phyloP scores from a whole-genome alignment of 495 filamentous ascomycete genomes.

The Baudoinia panamericana region DNA sequence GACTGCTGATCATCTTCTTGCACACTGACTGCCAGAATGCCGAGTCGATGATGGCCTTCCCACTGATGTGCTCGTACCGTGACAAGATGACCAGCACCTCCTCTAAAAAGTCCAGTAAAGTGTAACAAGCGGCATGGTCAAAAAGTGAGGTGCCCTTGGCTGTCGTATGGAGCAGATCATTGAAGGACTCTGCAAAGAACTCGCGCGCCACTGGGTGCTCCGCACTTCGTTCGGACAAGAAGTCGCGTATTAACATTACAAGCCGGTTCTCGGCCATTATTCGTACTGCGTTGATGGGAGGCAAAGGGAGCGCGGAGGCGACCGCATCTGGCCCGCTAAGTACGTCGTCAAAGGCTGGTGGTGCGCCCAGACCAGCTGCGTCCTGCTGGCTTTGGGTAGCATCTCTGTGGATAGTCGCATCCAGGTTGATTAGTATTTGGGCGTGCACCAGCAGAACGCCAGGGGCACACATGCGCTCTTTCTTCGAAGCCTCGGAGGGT shows the following conservation, averaged over 20 bases:
- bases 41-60: conserved; percentile 53
- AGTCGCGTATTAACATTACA: conserved; percentile 74
- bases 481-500: conserved; percentile 49
- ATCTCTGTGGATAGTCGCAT: conserved; percentile 70
- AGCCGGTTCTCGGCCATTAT: conserved; percentile 88
- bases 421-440: conserved; percentile 68
- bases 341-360: conserved; percentile 65
- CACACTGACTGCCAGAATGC: conserved; percentile 80
- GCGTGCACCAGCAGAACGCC: conserved; percentile 75
- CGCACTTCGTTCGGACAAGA: conserved; percentile 56
- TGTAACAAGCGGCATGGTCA: conserved; percentile 80
- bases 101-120: conserved; percentile 85
- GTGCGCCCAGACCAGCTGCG: conserved; percentile 37
- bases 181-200: conserved; percentile 70
- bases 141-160: conserved; percentile 68
- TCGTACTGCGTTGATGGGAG: conserved; percentile 54
- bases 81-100: conserved; percentile 53
- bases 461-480: conserved; percentile 52
- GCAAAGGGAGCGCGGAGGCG: conserved; percentile 47
- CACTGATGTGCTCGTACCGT: conserved; percentile 40
- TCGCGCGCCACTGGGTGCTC: conserved; percentile 39
- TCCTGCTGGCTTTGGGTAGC: conserved; percentile 35
- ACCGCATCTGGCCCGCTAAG: conserved; percentile 56
- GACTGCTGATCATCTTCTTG: conserved; percentile 68
- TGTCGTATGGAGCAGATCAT: conserved; percentile 55